phyloP scores from a whole-genome alignment of 208 protist species.

The Zelonia costaricensis region DNA sequence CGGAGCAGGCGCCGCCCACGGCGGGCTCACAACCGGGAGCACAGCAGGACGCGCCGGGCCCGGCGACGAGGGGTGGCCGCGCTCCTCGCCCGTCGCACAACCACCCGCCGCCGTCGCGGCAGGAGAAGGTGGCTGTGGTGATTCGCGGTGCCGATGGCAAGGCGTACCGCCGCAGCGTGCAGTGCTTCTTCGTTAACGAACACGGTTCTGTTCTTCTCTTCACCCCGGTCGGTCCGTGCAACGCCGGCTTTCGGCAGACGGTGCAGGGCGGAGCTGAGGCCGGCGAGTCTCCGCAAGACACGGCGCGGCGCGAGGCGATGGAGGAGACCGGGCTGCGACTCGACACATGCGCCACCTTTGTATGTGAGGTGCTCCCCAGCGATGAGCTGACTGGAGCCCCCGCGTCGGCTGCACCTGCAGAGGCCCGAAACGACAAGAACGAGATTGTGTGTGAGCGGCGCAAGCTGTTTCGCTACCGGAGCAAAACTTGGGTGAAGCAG shows the following conservation, averaged over 20 bases:
- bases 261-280: slow-evolving; percentile 43
- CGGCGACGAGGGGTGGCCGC: too few relatives aligned
- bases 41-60: too few relatives aligned
- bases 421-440: slow-evolving; percentile 1
- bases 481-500: slow-evolving; percentile 44
- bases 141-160: slow-evolving; percentile 15
- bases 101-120: too few relatives aligned
- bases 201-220: slow-evolving; percentile 32
- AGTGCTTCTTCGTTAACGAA: slow-evolving; percentile 46
- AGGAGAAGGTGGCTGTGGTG: neutral
- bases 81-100: too few relatives aligned
- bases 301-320: slow-evolving; percentile 39
- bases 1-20: too few relatives aligned
- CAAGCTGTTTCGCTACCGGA: slow-evolving; percentile 39
- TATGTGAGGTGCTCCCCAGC: slow-evolving; percentile 33
- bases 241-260: slow-evolving; percentile 29
- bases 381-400: too few relatives aligned
- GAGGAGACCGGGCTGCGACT: slow-evolving; percentile 50
- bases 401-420: too few relatives aligned
- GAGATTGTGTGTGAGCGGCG: slow-evolving; percentile 19
- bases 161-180: slow-evolving; percentile 39
- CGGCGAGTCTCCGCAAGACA: slow-evolving; percentile 26
- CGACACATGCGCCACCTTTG: slow-evolving; percentile 11
- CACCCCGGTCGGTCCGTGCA: slow-evolving; percentile 28
- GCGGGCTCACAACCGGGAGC: too few relatives aligned